Evolutionary conservation across 2,329 filamentous ascomycete genomes (phyloP).

Genomic region (Ceratocystis cacaofunesta): DNA sequence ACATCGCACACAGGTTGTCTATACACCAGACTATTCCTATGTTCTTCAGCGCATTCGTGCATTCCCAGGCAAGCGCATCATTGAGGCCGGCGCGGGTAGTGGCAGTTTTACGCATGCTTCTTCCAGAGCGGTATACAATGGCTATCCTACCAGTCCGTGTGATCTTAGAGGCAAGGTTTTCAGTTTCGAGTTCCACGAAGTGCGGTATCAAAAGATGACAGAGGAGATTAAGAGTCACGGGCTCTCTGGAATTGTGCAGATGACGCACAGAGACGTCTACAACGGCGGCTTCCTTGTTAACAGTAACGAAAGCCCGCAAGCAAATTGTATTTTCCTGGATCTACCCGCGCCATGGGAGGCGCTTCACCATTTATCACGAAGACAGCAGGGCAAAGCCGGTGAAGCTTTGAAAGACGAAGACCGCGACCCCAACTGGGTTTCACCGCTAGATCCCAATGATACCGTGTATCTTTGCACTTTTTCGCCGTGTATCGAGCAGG

Average conservation of each 20-base stretch:
- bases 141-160: constrained; percentile 36
- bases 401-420: constrained; percentile 24
- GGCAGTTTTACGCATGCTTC: constrained; percentile 75
- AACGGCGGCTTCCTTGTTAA: constrained; percentile 48
- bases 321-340: constrained; percentile 55
- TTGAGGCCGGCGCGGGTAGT: constrained; percentile 70
- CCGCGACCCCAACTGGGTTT: constrained; percentile 16
- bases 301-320: constrained; percentile 9
- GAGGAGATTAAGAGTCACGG: constrained; percentile 55
- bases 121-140: constrained; percentile 60
- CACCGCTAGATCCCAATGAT: constrained; percentile 52
- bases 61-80: constrained; percentile 55
- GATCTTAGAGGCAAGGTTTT: constrained; percentile 53
- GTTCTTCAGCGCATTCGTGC: constrained; percentile 63
- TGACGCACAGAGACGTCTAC: constrained; percentile 71
- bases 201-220: constrained; percentile 53
- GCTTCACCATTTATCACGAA: constrained; percentile 55
- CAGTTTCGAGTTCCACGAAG: constrained; percentile 70
- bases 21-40: constrained; percentile 77
- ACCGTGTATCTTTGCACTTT: constrained; percentile 80
- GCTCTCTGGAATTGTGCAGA: constrained; percentile 48
- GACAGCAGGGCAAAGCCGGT: constrained; percentile 20
- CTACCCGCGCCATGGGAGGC: constrained; percentile 71
- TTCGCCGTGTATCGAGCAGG: constrained; percentile 93
- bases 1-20: constrained; percentile 74